A percentile compares a stretch with the other conserved stretches of the same genome.
Evolutionary conservation across 352 stramenopile species (phyloP).

Genomic region (Globisporangium mamillatum): DNA sequence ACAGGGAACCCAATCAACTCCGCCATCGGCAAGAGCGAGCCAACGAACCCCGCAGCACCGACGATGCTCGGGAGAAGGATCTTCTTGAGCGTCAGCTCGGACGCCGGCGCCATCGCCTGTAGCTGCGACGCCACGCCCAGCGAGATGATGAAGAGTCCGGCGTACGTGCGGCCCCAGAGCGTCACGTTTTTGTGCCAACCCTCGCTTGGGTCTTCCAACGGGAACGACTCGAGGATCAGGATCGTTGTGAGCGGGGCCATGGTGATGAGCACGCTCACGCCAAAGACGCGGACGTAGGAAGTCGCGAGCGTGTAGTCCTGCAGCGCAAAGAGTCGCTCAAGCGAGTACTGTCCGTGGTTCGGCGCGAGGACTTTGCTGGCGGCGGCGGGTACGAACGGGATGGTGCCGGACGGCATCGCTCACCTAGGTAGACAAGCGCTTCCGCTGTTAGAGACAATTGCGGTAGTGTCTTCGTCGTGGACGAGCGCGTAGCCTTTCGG

Average conservation of each 20-base stretch:
- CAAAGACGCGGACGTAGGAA: constrained; percentile 4
- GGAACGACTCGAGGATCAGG: constrained; percentile 9
- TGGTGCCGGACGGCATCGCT: too few relatives aligned
- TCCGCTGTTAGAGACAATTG: too few relatives aligned
- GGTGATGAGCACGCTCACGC: constrained; percentile 17
- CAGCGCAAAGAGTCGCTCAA: constrained; percentile 18
- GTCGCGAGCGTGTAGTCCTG: not conserved
- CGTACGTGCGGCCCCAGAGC: constrained; percentile 1
- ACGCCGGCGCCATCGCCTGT: not conserved
- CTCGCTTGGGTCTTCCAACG: not conserved
- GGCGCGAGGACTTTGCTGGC: too few relatives aligned
- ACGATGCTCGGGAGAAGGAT: not conserved
- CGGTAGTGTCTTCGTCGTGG: too few relatives aligned
- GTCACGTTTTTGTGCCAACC: constrained; percentile 7
- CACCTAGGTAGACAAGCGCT: too few relatives aligned
- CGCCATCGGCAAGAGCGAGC: not conserved
- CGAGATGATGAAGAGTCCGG: not conserved
- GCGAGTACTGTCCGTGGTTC: constrained; percentile 20
- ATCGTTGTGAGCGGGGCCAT: not conserved
- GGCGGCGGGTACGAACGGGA: too few relatives aligned
- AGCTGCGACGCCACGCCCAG: not conserved
- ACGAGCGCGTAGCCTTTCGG: too few relatives aligned
- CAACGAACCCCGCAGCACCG: not conserved
- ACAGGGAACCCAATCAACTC: not conserved
- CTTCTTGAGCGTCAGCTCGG: not conserved